Evolutionary conservation across 306 rosid genomes (phyloP).

Genomic region (Quercus alba): DNA sequence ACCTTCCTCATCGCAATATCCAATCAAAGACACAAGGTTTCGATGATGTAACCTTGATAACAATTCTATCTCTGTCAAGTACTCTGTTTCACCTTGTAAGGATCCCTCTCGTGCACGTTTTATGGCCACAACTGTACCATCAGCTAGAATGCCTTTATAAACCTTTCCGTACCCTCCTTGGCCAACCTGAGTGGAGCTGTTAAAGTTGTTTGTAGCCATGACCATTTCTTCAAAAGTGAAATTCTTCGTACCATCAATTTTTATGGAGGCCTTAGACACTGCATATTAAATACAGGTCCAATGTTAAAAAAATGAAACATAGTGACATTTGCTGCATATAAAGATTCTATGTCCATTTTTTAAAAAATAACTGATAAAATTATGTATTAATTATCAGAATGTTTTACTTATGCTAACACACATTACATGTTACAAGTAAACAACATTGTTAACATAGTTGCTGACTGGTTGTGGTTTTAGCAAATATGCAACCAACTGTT

Average conservation of each 20-base stretch:
- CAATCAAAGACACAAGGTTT: constrained; percentile 73
- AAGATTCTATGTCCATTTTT: neutral
- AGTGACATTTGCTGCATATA: neutral
- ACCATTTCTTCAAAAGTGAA: constrained; percentile 61
- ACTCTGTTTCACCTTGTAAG: constrained; percentile 82
- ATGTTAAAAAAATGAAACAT: constrained; percentile 3
- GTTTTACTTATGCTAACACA: too few relatives aligned
- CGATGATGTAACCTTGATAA: constrained; percentile 81
- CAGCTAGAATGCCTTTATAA: constrained; percentile 61
- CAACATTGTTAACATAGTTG: too few relatives aligned
- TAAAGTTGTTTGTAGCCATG: constrained; percentile 60
- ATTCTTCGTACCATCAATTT: constrained; percentile 64
- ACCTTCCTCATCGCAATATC: constrained; percentile 77
- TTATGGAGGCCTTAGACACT: constrained; percentile 54
- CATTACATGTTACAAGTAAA: too few relatives aligned
- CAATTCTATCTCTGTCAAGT: constrained; percentile 72
- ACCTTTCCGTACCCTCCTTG: constrained; percentile 89
- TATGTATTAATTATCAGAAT: neutral
- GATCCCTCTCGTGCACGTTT: constrained; percentile 87
- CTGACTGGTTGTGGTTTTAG: neutral
- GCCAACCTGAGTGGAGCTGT: constrained; percentile 56
- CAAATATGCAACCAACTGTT: neutral
- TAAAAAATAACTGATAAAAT: neutral
- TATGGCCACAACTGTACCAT: constrained; percentile 65
- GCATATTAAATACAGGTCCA: constrained; percentile 24